These are phyloP conservation scores for Narthecium ossifragum DNA, from an alignment of 106 monocot species.

Conservation along the genomic window DNA sequence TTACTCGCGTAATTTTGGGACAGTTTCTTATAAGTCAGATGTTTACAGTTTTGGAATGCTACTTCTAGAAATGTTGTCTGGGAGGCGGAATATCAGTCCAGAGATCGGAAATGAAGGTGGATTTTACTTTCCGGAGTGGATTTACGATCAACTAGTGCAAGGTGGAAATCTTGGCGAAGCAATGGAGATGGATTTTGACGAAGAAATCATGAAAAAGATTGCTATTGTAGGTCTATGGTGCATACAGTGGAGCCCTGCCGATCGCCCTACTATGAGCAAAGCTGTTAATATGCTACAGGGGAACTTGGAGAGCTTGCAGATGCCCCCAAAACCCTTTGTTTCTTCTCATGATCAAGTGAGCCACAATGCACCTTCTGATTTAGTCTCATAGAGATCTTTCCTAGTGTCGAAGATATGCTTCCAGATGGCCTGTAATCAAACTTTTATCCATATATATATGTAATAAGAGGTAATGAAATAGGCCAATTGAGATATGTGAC, in stretches of 20 bases:
- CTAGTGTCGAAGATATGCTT: too few relatives aligned
- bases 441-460: too few relatives aligned
- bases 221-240: constrained; percentile 4
- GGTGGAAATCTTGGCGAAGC: neutral
- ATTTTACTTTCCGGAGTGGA: constrained; percentile 9
- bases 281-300: constrained; percentile 7
- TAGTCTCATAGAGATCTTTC: too few relatives aligned
- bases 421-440: too few relatives aligned
- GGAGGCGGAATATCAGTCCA: neutral
- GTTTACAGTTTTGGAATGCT: constrained; percentile 17
- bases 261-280: constrained; percentile 7
- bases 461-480: too few relatives aligned
- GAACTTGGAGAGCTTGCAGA: neutral
- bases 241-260: constrained; percentile 9
- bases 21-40: constrained; percentile 10
- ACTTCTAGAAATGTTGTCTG: constrained; percentile 10
- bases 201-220: constrained; percentile 1
- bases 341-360: neutral
- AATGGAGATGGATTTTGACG: neutral
- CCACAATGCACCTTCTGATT: too few relatives aligned
- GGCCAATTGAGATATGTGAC: too few relatives aligned
- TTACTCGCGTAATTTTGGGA: constrained; percentile 6
- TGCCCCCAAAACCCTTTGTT: constrained; percentile 14
- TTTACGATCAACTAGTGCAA: neutral
- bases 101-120: neutral